phyloP scores from a whole-genome alignment of 2,329 filamentous ascomycete species.

The Colletotrichum cuscutae region DNA sequence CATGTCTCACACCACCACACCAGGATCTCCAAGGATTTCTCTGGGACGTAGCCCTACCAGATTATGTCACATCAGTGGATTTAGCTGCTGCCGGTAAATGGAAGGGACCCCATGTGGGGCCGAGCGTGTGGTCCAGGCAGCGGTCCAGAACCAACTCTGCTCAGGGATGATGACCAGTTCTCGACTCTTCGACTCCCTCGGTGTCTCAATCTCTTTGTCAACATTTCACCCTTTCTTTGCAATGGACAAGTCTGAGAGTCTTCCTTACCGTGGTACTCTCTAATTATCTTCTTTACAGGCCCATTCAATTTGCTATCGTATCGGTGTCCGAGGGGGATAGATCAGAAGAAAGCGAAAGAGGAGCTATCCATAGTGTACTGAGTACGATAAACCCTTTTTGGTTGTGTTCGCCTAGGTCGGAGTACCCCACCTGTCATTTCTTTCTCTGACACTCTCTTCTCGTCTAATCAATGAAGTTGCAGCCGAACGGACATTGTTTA shows the following conservation, averaged over 20 bases:
- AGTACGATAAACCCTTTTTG: background rate
- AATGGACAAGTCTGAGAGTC: background rate
- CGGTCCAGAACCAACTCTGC: background rate
- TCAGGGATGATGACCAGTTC: background rate
- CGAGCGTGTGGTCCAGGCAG: background rate
- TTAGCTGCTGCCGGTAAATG: constrained; percentile 3
- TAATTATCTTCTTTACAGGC: background rate
- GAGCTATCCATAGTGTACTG: too few species aligned
- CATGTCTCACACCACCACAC: background rate
- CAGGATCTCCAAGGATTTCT: background rate
- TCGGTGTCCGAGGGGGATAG: background rate
- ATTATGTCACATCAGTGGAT: constrained; percentile 14
- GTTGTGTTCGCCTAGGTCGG: background rate
- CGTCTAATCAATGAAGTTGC: background rate
- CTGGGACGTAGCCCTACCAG: constrained; percentile 18
- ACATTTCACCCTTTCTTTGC: background rate
- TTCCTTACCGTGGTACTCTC: background rate
- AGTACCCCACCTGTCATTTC: constrained; percentile 4
- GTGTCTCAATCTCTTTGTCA: background rate
- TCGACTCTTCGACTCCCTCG: background rate
- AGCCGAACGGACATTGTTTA: background rate
- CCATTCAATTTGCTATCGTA: background rate
- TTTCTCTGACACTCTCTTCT: constrained; percentile 2
- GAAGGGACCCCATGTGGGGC: background rate
- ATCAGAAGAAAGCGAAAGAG: background rate